A percentile compares a stretch with the other conserved stretches of the same genome.
phyloP scores from a whole-genome alignment of 305 asterid species.

The Stenogyne calaminthoides region DNA sequence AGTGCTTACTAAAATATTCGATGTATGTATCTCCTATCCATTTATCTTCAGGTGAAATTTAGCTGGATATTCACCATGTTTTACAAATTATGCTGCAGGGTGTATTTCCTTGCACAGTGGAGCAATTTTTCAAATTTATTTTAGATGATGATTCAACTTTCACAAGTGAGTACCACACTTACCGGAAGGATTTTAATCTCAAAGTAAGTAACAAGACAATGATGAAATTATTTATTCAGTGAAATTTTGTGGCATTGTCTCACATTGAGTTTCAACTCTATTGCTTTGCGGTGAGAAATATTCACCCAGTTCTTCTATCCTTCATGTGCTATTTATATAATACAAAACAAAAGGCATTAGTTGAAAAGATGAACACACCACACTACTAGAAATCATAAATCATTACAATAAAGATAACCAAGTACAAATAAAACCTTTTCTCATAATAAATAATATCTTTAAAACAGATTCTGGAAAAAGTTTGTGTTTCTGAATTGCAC shows the following conservation, averaged over 20 bases:
- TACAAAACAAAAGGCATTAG: not conserved
- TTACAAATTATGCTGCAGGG: slow-evolving; percentile 53
- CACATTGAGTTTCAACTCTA: slow-evolving; percentile 5
- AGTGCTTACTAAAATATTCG: slow-evolving; percentile 62
- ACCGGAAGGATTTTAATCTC: slow-evolving; percentile 78
- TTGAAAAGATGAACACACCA: not conserved
- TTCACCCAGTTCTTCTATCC: not conserved
- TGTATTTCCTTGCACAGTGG: slow-evolving; percentile 79
- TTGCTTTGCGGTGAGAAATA: not conserved
- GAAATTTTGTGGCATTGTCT: slow-evolving; percentile 15
- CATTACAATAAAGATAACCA: not conserved
- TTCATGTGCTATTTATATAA: not conserved
- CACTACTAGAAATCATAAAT: not conserved
- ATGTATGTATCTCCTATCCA: slow-evolving; percentile 46
- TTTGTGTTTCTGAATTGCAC: not conserved
- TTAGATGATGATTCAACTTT: slow-evolving; percentile 80
- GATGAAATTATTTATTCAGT: not conserved
- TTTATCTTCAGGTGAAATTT: slow-evolving; percentile 11
- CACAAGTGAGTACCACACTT: slow-evolving; percentile 69
- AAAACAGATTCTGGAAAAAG: not conserved
- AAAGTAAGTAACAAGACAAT: slow-evolving; percentile 49
- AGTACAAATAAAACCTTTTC: not conserved
- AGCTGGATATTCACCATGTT: slow-evolving; percentile 11
- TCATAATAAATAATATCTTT: too few relatives aligned
- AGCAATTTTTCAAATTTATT: slow-evolving; percentile 70